Evolutionary conservation across 2,329 filamentous ascomycete genomes (phyloP), one percentile per base, ranked within the genome.

Genomic region (Clonostachys rosea): DNA sequence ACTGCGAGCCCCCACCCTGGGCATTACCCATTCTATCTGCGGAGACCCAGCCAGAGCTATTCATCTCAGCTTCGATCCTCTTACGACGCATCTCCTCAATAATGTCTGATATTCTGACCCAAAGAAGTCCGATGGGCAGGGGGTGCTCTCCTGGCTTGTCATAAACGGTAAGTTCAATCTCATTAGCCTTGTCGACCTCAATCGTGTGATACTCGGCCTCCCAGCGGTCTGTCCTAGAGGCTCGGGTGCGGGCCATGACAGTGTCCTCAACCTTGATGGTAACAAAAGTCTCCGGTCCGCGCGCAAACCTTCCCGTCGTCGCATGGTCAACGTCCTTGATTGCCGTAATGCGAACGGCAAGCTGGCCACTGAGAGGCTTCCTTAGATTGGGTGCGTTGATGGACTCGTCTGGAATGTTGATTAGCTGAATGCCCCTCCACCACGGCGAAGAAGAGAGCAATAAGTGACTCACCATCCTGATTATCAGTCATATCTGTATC

Each of bases 131-230:
- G 59, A 99, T 96, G 39, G 94, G 94, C 45, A 95, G 84, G 13
- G 91, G 86, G 57, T 95, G 88, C 58, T 96, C 91, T 52, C 86
- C 84, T 3, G 91, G 86, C 70, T 95, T 96, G 66, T 99, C 94
- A 67, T 99, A 99, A 11, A 99, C 91, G 0, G 91, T 97, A 46
- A 99, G 81, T 64, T 99, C 94, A 51, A 99, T 90, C 69, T 99
- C 94, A 67, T 99, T 99, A 45, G 94, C 94, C 73, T 97, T 97
- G 69, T 97, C 92, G 48, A 99, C 94, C 54, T 94, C 89, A 51
- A 99, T 86, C 49, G 85, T 91, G 66, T 96, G 94, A 35, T 85
- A 81, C 69, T 99, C 94, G 56, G 90, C 89, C 40, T 91, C 84
- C 92, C 92, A 99, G 59, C 83, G 83, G 67, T 99, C 94, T 51